Evolutionary conservation across 176 grass and related monocot genomes (phyloP).

Genomic region (Urochloa ruziziensis): DNA sequence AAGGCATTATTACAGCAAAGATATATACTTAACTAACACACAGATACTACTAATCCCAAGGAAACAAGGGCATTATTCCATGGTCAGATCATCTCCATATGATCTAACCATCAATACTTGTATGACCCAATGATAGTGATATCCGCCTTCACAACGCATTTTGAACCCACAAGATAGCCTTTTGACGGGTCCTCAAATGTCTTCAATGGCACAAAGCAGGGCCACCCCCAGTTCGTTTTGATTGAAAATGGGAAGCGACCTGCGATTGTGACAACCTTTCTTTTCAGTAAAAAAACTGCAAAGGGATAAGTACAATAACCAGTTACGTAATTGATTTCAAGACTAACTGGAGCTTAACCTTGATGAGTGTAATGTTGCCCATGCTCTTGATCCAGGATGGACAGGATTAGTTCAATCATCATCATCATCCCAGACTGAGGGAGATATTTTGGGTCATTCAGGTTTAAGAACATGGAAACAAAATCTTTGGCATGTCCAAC

Average conservation of each 20-base stretch:
- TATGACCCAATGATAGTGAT: too few species aligned
- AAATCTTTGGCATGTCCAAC: background rate
- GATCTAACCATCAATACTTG: too few species aligned
- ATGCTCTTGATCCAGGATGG: conserved; percentile 10
- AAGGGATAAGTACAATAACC: background rate
- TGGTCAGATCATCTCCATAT: too few species aligned
- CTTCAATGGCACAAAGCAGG: conserved; percentile 8
- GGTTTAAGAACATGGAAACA: conserved; percentile 17
- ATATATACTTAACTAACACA: too few species aligned
- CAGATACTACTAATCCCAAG: too few species aligned
- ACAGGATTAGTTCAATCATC: conserved; percentile 8
- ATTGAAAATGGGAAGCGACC: background rate
- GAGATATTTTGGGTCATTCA: background rate
- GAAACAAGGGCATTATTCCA: too few species aligned
- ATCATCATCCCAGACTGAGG: conserved; percentile 7
- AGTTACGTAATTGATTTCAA: background rate
- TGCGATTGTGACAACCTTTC: background rate
- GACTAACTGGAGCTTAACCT: background rate
- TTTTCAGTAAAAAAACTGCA: too few species aligned
- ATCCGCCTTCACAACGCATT: conserved; percentile 16
- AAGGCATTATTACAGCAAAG: too few species aligned
- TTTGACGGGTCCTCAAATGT: background rate
- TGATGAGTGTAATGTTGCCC: background rate
- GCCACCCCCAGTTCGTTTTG: background rate
- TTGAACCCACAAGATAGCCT: conserved; percentile 15